These are phyloP conservation scores for Penicillium glabrum DNA, from an alignment of 2,329 filamentous ascomycete species.

Conservation along the genomic window DNA sequence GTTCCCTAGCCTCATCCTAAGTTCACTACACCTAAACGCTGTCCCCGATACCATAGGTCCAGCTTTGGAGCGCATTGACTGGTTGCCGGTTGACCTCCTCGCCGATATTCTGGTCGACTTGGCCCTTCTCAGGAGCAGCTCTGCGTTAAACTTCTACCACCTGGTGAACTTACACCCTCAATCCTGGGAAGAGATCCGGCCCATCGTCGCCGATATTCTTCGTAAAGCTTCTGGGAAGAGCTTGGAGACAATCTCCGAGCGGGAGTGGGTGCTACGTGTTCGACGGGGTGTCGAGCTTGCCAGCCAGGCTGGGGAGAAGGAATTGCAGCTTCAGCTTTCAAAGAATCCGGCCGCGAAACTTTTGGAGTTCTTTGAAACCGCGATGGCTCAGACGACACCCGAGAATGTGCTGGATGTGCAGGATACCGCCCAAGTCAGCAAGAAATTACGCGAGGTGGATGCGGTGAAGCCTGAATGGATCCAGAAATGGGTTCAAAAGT, in stretches of 20 bases:
- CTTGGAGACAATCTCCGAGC: background rate
- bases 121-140: background rate
- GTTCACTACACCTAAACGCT: constrained; percentile 50
- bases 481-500: constrained; percentile 1
- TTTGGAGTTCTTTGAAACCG: background rate
- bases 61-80: constrained; percentile 34
- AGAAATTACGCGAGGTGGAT: background rate
- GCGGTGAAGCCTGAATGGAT: background rate
- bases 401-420: background rate
- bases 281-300: background rate
- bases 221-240: background rate
- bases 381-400: background rate
- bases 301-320: background rate
- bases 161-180: constrained; percentile 17
- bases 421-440: background rate
- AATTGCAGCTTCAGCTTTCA: background rate
- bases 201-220: background rate
- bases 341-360: constrained; percentile 3
- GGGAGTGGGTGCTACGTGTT: background rate
- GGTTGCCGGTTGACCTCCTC: constrained; percentile 47
- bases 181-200: constrained; percentile 9
- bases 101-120: constrained; percentile 32
- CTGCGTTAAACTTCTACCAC: constrained; percentile 11
- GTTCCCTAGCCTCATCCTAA: constrained; percentile 47
- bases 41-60: constrained; percentile 38